Evolutionary conservation across 1,284 basidiomycete species (phyloP).

Genomic region (Leccinum fallax): DNA sequence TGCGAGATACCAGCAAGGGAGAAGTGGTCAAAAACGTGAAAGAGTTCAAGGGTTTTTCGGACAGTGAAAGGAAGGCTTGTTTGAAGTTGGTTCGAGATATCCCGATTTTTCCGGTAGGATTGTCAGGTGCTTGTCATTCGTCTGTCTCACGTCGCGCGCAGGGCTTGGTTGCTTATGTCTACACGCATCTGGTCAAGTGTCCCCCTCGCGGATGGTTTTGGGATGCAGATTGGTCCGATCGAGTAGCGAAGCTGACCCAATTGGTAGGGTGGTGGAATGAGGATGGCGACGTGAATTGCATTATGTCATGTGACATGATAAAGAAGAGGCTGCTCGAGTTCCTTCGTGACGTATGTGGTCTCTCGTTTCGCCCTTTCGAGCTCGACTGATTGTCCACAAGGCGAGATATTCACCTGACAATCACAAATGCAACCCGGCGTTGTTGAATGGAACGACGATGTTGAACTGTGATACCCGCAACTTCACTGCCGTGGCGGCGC

Average conservation of each 20-base stretch:
- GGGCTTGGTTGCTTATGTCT: constrained; percentile 31
- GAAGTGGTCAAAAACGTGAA: constrained; percentile 22
- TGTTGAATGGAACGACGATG: constrained; percentile 21
- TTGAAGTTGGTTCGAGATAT: constrained; percentile 15
- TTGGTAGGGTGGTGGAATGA: constrained; percentile 11
- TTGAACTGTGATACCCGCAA: constrained; percentile 23
- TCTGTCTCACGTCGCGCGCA: constrained; percentile 17
- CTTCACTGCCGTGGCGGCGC: constrained; percentile 16
- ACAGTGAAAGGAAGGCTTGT: constrained; percentile 10
- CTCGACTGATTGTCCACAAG: constrained; percentile 17
- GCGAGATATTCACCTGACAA: constrained; percentile 5
- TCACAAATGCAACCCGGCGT: constrained; percentile 23
- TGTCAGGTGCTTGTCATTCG: neutral
- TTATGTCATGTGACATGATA: constrained; percentile 16
- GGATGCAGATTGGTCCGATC: constrained; percentile 16
- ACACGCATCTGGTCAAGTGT: constrained; percentile 25
- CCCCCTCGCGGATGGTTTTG: constrained; percentile 8
- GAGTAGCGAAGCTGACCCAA: constrained; percentile 7
- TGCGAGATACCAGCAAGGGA: constrained; percentile 19
- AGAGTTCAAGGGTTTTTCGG: constrained; percentile 14
- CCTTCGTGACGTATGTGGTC: constrained; percentile 17
- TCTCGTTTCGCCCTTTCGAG: neutral
- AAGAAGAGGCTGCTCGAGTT: constrained; percentile 18
- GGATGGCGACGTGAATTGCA: constrained; percentile 9
- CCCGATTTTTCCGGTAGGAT: constrained; percentile 30